Evolutionary conservation across 108 stramenopile species (phyloP).

Genomic region (Stephanodiscus triporus): DNA sequence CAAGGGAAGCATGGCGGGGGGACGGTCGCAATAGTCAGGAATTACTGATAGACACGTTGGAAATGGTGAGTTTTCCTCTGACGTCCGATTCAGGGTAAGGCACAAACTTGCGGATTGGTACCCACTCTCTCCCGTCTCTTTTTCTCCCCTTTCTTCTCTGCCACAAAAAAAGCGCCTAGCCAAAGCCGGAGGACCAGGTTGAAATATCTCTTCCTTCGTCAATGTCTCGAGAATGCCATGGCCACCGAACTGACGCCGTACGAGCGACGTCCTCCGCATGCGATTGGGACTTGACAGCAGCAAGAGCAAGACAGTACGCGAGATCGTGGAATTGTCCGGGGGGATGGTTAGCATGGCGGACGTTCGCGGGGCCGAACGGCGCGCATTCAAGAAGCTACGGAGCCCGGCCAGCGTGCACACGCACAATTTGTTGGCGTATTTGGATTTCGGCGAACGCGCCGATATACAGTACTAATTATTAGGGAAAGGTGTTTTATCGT

Average conservation of each 20-base stretch:
- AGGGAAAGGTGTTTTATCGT: background rate
- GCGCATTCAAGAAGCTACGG: conserved; percentile 73
- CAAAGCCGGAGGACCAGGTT: conserved; percentile 68
- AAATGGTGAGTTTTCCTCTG: conserved; percentile 42
- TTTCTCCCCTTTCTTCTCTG: too few relatives aligned
- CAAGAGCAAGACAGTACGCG: conserved; percentile 56
- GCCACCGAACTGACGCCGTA: conserved; percentile 75
- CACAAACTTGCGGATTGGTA: too few relatives aligned
- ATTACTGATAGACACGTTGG: conserved; percentile 49
- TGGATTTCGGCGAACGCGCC: conserved; percentile 49
- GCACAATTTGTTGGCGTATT: conserved; percentile 62
- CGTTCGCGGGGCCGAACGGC: conserved; percentile 57
- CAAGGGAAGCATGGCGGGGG: conserved; percentile 60
- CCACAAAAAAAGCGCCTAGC: conserved; percentile 48
- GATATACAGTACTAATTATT: background rate
- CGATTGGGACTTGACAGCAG: conserved; percentile 84
- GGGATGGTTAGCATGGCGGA: conserved; percentile 54
- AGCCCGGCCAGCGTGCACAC: conserved; percentile 68
- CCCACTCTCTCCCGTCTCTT: too few relatives aligned
- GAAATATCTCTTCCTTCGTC: conserved; percentile 78
- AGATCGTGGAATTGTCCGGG: conserved; percentile 69
- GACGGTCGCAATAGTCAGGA: conserved; percentile 42
- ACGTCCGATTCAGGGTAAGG: too few relatives aligned
- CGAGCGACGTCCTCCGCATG: conserved; percentile 80
- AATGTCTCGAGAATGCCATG: conserved; percentile 83